Evolutionary conservation across 805 yeast species (phyloP), one percentile per base, ranked within the genome.

Genomic region (Wickerhamiella occidentalis): DNA sequence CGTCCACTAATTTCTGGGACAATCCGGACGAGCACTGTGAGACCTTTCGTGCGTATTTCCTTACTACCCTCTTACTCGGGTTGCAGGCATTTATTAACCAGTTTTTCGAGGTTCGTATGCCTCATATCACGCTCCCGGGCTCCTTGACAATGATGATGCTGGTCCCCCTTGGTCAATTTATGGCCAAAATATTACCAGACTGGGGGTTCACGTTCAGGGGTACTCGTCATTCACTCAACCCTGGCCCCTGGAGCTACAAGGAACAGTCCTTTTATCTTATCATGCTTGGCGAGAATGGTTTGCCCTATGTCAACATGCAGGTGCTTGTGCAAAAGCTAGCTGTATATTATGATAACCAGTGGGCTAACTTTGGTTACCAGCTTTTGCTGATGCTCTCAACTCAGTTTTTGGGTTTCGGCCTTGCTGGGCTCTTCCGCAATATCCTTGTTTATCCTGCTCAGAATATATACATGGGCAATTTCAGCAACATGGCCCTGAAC

Each of bases 221-320:
- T 46, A 64, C 58, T 25, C 65, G 69, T 54, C 57, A 63, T 51
- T 5, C 69, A 8, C 61, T 78, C 49, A 77, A 77, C 59, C 81
- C 80, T 2, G 82, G 84, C 8, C 80, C 81, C 12, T 80, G 82
- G 80, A 65, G 69, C 69, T 80, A 6, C 36, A 41, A 41, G 23
- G 45, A 41, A 23, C 45, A 41, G 23, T 9, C 33, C n/a, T 15
- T 28, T 50, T 68, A 80, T 1, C 75, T 85, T 1, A 12, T 35
- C 52, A 53, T 51, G 53, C 41, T 35, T 36, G 17, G 53, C 51
- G 19, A 50, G 53, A 9, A 30, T 37, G 18, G 38, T 42, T 8
- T 30, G 50, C 11, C 52, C 53, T 13, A 55, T 46, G 56, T 51
- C 21, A 41, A 52, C 49, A 49, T 47, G 30, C 54, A 55, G 49